Conservation (phyloP, 805 yeast genomes). For the Kodamaea jinghongensis region DNA sequence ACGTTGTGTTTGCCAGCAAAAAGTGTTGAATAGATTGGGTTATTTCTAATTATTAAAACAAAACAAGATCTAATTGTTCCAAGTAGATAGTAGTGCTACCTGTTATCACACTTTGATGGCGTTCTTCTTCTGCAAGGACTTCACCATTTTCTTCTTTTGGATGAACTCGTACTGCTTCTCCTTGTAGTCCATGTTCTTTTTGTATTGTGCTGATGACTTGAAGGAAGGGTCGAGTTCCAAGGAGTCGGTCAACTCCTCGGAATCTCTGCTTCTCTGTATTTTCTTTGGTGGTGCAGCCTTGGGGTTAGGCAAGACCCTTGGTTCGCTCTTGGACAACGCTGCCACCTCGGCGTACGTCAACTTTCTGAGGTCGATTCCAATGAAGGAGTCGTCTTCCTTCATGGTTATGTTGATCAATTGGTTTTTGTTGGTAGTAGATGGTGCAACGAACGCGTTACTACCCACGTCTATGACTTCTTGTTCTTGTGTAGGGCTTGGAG, state of each 20-base stretch:
- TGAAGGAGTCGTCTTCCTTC: constrained; percentile 33
- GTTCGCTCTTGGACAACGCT: constrained; percentile 19
- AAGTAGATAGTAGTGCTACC: too few species aligned
- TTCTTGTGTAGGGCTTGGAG: constrained; percentile 7
- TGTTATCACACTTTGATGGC: too few species aligned
- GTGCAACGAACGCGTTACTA: constrained; percentile 29
- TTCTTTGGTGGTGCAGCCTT: neutral
- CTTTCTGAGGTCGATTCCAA: constrained; percentile 34
- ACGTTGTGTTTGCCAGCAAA: too few species aligned
- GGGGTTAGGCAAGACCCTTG: constrained; percentile 2
- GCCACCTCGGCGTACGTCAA: constrained; percentile 48
- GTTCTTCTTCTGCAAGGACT: neutral
- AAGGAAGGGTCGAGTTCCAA: constrained; percentile 13
- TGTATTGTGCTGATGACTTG: constrained; percentile 20
- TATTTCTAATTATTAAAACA: too few species aligned
- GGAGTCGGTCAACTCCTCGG: constrained; percentile 9
- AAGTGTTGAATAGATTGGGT: too few species aligned
- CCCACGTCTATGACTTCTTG: constrained; percentile 14
- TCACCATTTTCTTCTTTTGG: constrained; percentile 18
- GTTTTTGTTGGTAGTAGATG: constrained; percentile 23
- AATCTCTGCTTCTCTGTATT: neutral
- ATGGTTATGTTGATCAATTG: constrained; percentile 33
- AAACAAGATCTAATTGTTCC: too few species aligned
- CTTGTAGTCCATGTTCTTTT: constrained; percentile 15
- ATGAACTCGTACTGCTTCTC: constrained; percentile 18